Base-by-base conservation (phyloP, 805 yeast genomes). In the Starmerella vaccinii region DNA sequence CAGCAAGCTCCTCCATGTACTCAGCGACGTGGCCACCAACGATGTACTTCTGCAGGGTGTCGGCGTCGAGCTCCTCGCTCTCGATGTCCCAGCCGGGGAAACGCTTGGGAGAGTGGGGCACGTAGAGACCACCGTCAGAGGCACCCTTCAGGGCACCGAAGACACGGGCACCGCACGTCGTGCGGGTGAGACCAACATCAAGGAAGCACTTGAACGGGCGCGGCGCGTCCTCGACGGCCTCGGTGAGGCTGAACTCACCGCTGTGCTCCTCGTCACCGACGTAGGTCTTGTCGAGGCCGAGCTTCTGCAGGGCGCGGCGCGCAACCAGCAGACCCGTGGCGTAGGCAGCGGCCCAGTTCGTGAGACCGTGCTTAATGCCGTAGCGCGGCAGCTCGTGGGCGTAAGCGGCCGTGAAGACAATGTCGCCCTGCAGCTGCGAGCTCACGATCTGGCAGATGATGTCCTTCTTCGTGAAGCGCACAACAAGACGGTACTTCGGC, bases 11-110 rank as follows among this genome's bases (percentile, higher is more conserved):
- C 81, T 92, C 98, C 96, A 92, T 92, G 92, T 92, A 92, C 81
- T 92, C 97, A 70, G 98, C 82, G 70, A 92, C 89, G 84, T 92
- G 98, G 75, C 97, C 97, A 80, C 95, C 97, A 71, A 90, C 84
- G 80, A 92, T 92, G 95, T 92, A 92, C 77, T 86, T 87, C 87
- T 97, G 87, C 74, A 92, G 82, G 65, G 81, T 75, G 72, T 92
- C 98, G 67, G 96, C 87, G 71, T 92, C 98, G 68, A 92, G 82
- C 78, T 92, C 98, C 80, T 92, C 95, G 67, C 83, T 70, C 80
- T 92, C 98, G 68, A 90, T 86, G 76, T 92, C 98, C 95, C 90
- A 92, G 78, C 98, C 98, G 76, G 98, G 98, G 95, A 89, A 92
- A 84, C 98, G 89, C 82, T 89, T 89, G 71, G 95, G 85, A 66